A percentile compares a stretch with the other conserved stretches of the same genome.
phyloP scores from a whole-genome alignment of 768 basidiomycete genomes.

The Tricholoma saponaceum region DNA sequence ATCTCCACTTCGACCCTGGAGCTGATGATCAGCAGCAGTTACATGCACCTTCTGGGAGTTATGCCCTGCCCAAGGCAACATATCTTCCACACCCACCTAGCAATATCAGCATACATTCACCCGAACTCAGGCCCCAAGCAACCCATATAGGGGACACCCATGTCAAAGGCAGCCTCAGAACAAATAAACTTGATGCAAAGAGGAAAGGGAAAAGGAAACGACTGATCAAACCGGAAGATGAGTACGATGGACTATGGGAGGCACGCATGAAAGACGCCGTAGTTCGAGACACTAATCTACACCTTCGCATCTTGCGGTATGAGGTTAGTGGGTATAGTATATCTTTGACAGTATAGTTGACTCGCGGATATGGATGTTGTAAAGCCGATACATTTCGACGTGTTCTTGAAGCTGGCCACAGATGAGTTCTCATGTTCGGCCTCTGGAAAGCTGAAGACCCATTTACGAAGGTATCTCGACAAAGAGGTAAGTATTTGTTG shows the following conservation, averaged over 20 bases:
- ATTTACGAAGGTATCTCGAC: slow-evolving; percentile 51
- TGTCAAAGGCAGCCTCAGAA: background rate
- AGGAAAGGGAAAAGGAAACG: slow-evolving; percentile 13
- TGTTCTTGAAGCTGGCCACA: slow-evolving; percentile 43
- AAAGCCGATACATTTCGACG: slow-evolving; percentile 57
- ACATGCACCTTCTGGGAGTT: background rate
- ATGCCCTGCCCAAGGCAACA: background rate
- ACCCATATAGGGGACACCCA: background rate
- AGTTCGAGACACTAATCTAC: slow-evolving; percentile 38
- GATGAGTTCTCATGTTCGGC: slow-evolving; percentile 18
- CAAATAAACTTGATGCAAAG: background rate
- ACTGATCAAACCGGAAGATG: slow-evolving; percentile 6
- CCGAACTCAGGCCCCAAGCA: background rate
- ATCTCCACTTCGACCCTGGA: slow-evolving; percentile 31
- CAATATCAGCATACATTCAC: background rate
- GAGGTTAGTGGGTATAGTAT: slow-evolving; percentile 39
- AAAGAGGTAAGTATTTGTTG: slow-evolving; percentile 37
- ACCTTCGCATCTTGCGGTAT: slow-evolving; percentile 59
- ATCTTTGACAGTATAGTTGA: background rate
- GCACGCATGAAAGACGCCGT: slow-evolving; percentile 37
- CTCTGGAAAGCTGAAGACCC: slow-evolving; percentile 29
- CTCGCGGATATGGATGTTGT: background rate
- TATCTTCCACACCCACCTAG: background rate
- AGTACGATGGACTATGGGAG: slow-evolving; percentile 40
- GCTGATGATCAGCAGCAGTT: background rate